Base-by-base conservation (phyloP, 805 yeast species). In the Candida adriatica region DNA sequence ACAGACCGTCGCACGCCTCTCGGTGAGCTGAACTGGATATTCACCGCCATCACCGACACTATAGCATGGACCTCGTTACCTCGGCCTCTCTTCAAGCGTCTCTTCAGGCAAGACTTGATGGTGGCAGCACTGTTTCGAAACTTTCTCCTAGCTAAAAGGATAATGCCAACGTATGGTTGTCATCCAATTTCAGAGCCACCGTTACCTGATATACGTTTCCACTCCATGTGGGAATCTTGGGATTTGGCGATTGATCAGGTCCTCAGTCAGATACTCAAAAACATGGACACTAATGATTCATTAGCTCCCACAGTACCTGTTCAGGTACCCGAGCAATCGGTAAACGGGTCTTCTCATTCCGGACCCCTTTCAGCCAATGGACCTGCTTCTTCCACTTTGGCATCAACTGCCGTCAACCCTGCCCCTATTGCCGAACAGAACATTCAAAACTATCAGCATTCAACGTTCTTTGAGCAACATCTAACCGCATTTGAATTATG, bases 141-240 rank as follows among this genome's bases (percentile, higher is more conserved):
- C 59, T 92, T 92, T 51, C 56, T 92, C 16, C 62, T 92, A 14
- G 98, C 98, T 0, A 88, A 84, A 50, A 71, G 96, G 43, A 81
- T 92, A 25, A 86, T 92, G 96, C 87, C 95, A 3, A 78, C 81
- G 46, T 78, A 82, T 44, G 87, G 88, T 38, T 88, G 96, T 53
- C 94, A 87, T 51, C 97, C 98, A 1, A 76, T 88, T 3, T 85
- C 95, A 13, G 94, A 86, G 41, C 98, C 98, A 1, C 86, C 83
- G 8, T 61, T 92, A 23, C 97, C 98, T 0, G 92, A 86, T 33
- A 73, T 79, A 6, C 75, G 83, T 28, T 71, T 73, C 39, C 96
- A 92, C 52, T 76, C 94, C 5, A 79, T 92, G 84, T 92, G 98
- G 98, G 92, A 86, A 37, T 79, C 96, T 0, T 92, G 98, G 97